A percentile compares a stretch with the other conserved stretches of the same genome.
phyloP scores from a whole-genome alignment of 208 protist species.

The Leishmania braziliensis region DNA sequence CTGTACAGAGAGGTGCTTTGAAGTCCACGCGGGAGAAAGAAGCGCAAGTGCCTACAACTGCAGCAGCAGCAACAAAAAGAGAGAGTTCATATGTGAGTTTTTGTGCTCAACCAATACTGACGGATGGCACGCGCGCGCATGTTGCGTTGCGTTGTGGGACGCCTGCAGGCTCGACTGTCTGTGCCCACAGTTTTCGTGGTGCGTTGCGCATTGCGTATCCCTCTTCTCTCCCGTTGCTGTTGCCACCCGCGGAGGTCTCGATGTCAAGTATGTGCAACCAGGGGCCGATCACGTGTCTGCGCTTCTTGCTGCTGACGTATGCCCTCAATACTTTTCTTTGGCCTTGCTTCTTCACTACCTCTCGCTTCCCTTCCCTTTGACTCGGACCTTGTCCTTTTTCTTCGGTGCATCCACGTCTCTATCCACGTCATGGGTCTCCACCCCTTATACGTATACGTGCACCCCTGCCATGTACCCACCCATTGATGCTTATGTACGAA shows the following conservation, averaged over 20 bases:
- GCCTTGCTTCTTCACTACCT: not conserved
- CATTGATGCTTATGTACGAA: not conserved
- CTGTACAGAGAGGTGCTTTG: constrained; percentile 1
- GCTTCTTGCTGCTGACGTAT: too few species aligned
- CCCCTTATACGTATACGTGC: not conserved
- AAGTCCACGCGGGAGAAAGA: not conserved
- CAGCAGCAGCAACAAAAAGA: not conserved
- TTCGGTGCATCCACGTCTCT: not conserved
- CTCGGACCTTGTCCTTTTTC: constrained; percentile 2
- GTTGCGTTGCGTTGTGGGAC: not conserved
- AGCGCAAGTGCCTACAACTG: not conserved
- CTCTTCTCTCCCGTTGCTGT: not conserved
- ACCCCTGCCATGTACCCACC: not conserved
- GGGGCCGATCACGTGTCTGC: not conserved
- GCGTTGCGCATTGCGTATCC: not conserved
- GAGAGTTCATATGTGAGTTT: not conserved
- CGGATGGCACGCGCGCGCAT: not conserved
- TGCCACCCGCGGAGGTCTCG: not conserved
- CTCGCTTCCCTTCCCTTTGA: not conserved
- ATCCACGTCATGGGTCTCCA: not conserved
- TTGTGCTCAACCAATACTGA: not conserved
- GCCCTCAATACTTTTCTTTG: not conserved
- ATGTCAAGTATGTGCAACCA: too few species aligned
- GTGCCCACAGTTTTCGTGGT: not conserved
- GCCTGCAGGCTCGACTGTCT: not conserved